A percentile compares a stretch with the other conserved stretches of the same genome.
These are phyloP conservation scores for Chlamydomonas incerta DNA, from an alignment of 139 green algal genomes.

Conservation along the genomic window DNA sequence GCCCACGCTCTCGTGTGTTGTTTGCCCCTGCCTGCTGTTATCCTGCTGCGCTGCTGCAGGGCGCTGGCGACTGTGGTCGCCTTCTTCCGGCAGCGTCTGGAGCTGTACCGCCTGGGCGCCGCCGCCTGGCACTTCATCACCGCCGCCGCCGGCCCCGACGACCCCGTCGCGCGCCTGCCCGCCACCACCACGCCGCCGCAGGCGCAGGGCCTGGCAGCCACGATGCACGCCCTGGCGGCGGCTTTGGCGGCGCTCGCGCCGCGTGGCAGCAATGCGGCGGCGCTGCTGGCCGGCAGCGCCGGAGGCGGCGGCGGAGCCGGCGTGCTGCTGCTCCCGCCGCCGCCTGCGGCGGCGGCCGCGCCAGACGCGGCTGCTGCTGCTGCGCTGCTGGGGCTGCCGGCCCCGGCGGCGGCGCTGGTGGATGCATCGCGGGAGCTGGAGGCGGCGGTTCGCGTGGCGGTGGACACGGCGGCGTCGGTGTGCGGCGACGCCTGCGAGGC, in stretches of 20 bases:
- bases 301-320: neutral
- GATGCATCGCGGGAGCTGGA: constrained; percentile 1
- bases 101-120: constrained; percentile 39
- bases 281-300: neutral
- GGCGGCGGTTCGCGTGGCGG: constrained; percentile 2
- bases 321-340: neutral
- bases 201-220: neutral
- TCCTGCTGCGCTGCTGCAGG: too few relatives aligned
- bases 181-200: constrained; percentile 25
- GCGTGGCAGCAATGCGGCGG: neutral
- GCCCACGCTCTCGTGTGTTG: too few relatives aligned
- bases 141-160: neutral
- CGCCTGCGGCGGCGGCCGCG: neutral
- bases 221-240: neutral
- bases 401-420: neutral
- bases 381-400: neutral
- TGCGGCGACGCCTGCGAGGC: neutral
- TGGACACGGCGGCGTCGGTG: neutral
- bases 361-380: neutral
- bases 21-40: too few relatives aligned
- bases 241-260: constrained; percentile 5
- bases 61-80: neutral
- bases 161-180: constrained; percentile 31
- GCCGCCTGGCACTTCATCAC: constrained; percentile 39
- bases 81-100: constrained; percentile 32